A percentile compares a stretch with the other conserved stretches of the same genome.
phyloP scores from a whole-genome alignment of 805 yeast genomes.

The Kregervanrija delftensis region DNA sequence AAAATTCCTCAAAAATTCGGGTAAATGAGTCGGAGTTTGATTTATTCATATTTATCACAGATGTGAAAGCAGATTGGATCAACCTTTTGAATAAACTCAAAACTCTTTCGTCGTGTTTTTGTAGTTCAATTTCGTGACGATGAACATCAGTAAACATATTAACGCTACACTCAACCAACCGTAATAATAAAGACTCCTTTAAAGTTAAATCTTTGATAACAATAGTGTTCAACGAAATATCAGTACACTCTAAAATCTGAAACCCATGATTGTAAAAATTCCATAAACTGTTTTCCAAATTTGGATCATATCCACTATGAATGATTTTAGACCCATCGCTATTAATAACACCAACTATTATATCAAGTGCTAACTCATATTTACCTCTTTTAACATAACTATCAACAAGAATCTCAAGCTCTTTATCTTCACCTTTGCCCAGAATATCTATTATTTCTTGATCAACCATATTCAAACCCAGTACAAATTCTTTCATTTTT shows the following conservation, averaged over 20 bases:
- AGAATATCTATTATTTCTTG: slow-evolving; percentile 18
- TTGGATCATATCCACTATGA: slow-evolving; percentile 5
- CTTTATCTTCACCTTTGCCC: slow-evolving; percentile 15
- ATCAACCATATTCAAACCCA: slow-evolving; percentile 11
- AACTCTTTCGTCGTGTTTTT: slow-evolving; percentile 4
- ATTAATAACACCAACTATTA: slow-evolving; percentile 16
- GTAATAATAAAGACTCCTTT: slow-evolving; percentile 33
- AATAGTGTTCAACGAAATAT: slow-evolving; percentile 8
- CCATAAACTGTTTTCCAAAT: slow-evolving; percentile 28
- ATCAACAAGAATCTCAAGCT: slow-evolving; percentile 28
- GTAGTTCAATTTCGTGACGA: slow-evolving; percentile 3
- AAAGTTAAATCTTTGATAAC: slow-evolving; percentile 17
- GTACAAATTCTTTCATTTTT: slow-evolving; percentile 12
- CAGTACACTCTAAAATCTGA: slow-evolving; percentile 23
- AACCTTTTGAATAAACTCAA: slow-evolving; percentile 32
- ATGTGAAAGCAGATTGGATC: slow-evolving; percentile 36
- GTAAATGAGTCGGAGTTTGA: slow-evolving; percentile 37
- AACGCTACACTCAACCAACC: slow-evolving; percentile 33
- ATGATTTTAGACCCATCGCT: slow-evolving; percentile 18
- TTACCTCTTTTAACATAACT: slow-evolving; percentile 21
- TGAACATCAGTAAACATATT: slow-evolving; percentile 26
- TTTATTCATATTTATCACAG: slow-evolving; percentile 27
- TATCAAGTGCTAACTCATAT: slow-evolving; percentile 24
- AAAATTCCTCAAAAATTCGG: slow-evolving; percentile 46
- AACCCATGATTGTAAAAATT: slow-evolving; percentile 29